Base-by-base conservation (phyloP, 2,329 filamentous ascomycete species). In the Myriangium duriaei region DNA sequence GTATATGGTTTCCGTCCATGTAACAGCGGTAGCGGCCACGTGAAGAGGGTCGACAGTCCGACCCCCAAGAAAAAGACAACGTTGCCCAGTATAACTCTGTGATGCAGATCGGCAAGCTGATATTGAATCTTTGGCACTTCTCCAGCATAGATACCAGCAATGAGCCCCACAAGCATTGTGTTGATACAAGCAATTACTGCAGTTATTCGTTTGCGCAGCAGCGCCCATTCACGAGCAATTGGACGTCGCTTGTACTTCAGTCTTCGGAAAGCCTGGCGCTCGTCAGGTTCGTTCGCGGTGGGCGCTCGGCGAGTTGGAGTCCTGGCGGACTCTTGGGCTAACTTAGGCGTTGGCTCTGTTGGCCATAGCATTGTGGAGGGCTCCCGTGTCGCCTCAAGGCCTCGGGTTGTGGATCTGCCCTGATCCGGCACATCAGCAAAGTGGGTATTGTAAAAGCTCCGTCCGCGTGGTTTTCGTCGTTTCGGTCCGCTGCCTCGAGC, bases 61-160 rank as follows among this genome's bases (percentile, higher is more conserved):
- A 87, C 65, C 6, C 79, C 80, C 19, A 80, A 51, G 52, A 81
- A 87, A 37, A 85, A 70, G 16, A 75, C 69, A 11, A 81, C 78
- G 47, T 87, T 87, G 3, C 82, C 82, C 24, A 83, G 64, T 17
- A 85, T 75, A 2, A 75, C 69, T 42, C 72, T 67, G 49, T 84
- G 79, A 31, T 72, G 60, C 43, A 76, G 67, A 48, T 86, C 80
- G 15, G 74, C 75, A 45, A 87, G 72, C 49, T 76, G 77, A 54
- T 85, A 85, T 52, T 86, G 81, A 16, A 87, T 82, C 3, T 76
- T 73, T n/a, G 81, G 80, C 1, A 85, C 80, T 47, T 85, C 70
- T 3, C 81, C 82, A 39, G 79, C 77, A 53, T 86, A 88, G 14
- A 86, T 79, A 1, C 82, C 81, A 41, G 83, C 63, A 14, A 85